Base-by-base conservation (phyloP, 495 filamentous ascomycete genomes). In the Chaetomium cochliodes region DNA sequence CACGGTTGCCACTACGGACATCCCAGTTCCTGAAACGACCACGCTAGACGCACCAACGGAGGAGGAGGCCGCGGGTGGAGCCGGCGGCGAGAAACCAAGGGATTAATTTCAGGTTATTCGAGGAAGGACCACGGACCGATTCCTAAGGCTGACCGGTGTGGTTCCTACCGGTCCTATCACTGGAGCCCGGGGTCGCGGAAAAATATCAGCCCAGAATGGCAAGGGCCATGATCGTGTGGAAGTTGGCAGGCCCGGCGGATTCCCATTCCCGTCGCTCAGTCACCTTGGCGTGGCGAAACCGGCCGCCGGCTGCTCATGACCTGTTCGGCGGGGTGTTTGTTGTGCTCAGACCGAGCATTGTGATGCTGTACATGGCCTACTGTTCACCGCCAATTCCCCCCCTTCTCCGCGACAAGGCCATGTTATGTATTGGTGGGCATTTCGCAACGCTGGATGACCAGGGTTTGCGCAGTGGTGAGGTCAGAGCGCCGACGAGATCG, bases 361-460 rank as follows among this genome's bases (percentile, higher is more conserved):
- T 44, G 5, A 5, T 44, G 16, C 41, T 44, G 41, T 16, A 37
- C 33, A 37, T 37, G 33, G 5, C 33, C 44, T 49, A 6, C 16
- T 49, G 6, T 25, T 51, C 47, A 60, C 58, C 42, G 58, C 58
- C 47, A 52, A 3, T 51, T 44, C 25, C 16, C 41, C 41, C 15
- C 41, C 41, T 3, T 54, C 39, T 39, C 22, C 28, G 20, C 22
- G 47, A 41, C 46, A 11, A 18, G 37, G 47, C 49, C 37, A 33
- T 62, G 26, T 51, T 60, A 55, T 22, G 22, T 62, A 44, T 42
- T n/a, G 59, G 51, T 55, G 51, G 50, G 37, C 50, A 55, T 54
- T 30, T 46, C 0, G 12, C 9, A 30, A 50, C 20, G 47, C 22
- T 15, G 49, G 7, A 11, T 4, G 33, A 55, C 60, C 23, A 47